Evolutionary conservation across 2,329 filamentous ascomycete species (phyloP), one percentile per base, ranked within the genome.

Genomic region (Botrytis sinoallii): DNA sequence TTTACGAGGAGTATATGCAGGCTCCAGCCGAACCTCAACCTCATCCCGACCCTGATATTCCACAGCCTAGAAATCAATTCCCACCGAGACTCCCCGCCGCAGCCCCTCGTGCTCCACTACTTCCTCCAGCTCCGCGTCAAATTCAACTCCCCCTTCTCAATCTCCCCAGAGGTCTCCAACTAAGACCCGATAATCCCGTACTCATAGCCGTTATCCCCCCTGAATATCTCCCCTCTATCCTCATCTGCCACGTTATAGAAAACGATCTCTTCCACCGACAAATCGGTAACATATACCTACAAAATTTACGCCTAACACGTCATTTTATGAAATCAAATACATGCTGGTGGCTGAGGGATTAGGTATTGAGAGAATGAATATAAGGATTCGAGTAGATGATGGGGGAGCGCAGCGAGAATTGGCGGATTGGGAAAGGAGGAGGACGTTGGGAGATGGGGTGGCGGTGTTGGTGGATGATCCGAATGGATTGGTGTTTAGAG

Each of bases 281-380:
- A 29, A 5, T n/a, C 25, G 63, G 63, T 22, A 46, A 42, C 29
- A 46, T 46, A 65, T 46, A 44, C 2, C 42, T 65, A 10, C 16
- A 8, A 0, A 5, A 16, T 3, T 5, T 65, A 32, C 16, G 4
- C 1, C 63, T 1, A 18, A 14, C 1, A 46, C 25, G 3, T n/a
- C 40, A 46, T 42, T 65, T 22, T 22, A 29, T 2, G 29, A 44
- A 3, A 65, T 65, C 42, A 65, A 65, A 22, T 3, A 25, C 2
- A 65, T 29, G 42, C 32, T 65, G 4, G 29, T 44, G 44, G 18
- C 3, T 10, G 18, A 35, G 18, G 42, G 63, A 32, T 6, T 32
- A 0, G 63, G 63, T 7, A 66, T 35, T 2, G 9, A 25, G n/a
- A 66, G n/a, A 4, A 29, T 22, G 25, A 38, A 46, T 46, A 65